These are phyloP conservation scores for Syzygium malaccense DNA, from an alignment of 441 rosid species.

Conservation along the genomic window DNA sequence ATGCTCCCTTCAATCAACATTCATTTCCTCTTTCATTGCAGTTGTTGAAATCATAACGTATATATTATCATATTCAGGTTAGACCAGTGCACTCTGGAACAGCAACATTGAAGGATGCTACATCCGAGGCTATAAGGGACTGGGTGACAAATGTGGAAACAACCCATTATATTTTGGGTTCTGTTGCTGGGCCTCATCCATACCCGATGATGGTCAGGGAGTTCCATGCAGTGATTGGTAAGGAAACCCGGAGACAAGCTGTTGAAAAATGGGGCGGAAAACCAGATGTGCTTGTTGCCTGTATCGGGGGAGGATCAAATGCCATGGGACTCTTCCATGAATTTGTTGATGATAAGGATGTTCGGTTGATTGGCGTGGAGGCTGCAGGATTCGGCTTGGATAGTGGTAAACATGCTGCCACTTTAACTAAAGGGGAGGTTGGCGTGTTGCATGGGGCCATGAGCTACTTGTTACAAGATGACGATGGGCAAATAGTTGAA, in stretches of 20 bases:
- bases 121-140: constrained; percentile 91
- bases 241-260: constrained; percentile 83
- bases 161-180: constrained; percentile 92
- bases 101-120: constrained; percentile 87
- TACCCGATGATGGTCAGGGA: constrained; percentile 96
- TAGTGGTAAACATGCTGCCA: constrained; percentile 94
- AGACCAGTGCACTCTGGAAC: constrained; percentile 85
- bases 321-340: constrained; percentile 96
- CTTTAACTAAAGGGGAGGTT: constrained; percentile 74
- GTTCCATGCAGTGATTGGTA: constrained; percentile 82
- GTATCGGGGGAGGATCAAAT: constrained; percentile 92
- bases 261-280: constrained; percentile 92
- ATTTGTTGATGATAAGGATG: constrained; percentile 65
- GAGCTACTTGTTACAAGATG: constrained; percentile 91
- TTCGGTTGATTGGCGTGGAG: constrained; percentile 86
- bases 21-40: neutral
- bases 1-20: neutral
- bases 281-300: constrained; percentile 89
- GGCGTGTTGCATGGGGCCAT: constrained; percentile 96
- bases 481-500: constrained; percentile 87
- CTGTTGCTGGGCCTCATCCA: constrained; percentile 96
- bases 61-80: constrained; percentile 24
- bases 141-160: constrained; percentile 97
- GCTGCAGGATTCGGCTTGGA: constrained; percentile 93
- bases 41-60: neutral